These are phyloP conservation scores for Calophaca sinica DNA, from an alignment of 306 rosid genomes.

Conservation along the genomic window DNA sequence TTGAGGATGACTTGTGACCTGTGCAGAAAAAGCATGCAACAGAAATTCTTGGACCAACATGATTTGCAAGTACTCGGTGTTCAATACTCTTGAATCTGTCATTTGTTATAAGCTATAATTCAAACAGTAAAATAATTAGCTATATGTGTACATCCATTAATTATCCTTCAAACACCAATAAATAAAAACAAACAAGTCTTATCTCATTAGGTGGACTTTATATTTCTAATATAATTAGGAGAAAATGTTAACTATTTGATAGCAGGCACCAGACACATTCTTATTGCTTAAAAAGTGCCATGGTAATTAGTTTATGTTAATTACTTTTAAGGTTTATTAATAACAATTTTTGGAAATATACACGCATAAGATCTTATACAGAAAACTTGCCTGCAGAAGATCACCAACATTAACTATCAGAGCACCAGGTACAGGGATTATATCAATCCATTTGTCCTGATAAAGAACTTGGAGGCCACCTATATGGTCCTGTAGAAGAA, in stretches of 20 bases:
- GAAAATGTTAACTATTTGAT: too few species aligned
- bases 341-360: background rate
- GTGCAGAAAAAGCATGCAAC: constrained; percentile 45
- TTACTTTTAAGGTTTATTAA: too few species aligned
- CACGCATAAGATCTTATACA: background rate
- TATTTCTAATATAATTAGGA: too few species aligned
- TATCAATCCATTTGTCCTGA: constrained; percentile 42
- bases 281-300: too few species aligned
- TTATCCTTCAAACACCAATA: background rate
- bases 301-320: too few species aligned
- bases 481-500: constrained; percentile 52
- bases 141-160: background rate
- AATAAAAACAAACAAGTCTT: too few species aligned
- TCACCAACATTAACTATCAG: constrained; percentile 48
- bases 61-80: constrained; percentile 44
- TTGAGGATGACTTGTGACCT: background rate
- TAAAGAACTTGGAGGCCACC: constrained; percentile 50
- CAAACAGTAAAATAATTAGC: constrained; percentile 24
- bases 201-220: too few species aligned
- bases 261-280: too few species aligned
- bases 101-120: constrained; percentile 46
- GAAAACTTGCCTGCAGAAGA: constrained; percentile 49
- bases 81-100: constrained; percentile 51
- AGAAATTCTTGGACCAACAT: constrained; percentile 50
- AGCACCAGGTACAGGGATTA: constrained; percentile 42